Evolutionary conservation across 2,329 filamentous ascomycete species (phyloP).

Genomic region (Venturia nashicola): DNA sequence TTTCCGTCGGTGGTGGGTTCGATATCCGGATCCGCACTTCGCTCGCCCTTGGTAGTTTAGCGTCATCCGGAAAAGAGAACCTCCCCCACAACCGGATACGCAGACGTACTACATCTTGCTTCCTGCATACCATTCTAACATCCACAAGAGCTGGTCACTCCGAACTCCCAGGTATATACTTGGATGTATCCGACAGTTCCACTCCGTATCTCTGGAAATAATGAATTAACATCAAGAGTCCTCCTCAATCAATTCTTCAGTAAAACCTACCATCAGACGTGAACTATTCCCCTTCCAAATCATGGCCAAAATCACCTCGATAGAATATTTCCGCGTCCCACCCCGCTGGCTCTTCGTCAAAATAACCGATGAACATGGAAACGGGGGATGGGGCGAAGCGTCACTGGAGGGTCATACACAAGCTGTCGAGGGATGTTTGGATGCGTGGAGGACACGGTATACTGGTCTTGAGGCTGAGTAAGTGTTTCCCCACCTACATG

Average conservation of each 20-base stretch:
- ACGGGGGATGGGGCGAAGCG: constrained; percentile 62
- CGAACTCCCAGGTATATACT: neutral
- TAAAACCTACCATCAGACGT: too few species aligned
- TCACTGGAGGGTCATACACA: constrained; percentile 63
- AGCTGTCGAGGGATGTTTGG: constrained; percentile 61
- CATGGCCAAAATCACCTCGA: constrained; percentile 49
- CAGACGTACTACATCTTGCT: neutral
- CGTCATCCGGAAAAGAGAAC: neutral
- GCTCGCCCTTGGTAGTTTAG: neutral
- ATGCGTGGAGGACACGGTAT: constrained; percentile 51
- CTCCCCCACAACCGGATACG: neutral
- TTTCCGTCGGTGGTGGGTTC: neutral
- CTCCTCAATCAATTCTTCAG: too few species aligned
- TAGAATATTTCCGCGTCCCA: constrained; percentile 34
- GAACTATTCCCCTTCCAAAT: neutral
- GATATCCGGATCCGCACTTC: neutral
- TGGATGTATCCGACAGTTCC: too few species aligned
- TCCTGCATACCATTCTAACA: too few species aligned
- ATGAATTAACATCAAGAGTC: too few species aligned
- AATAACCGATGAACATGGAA: constrained; percentile 53
- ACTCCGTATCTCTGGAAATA: neutral
- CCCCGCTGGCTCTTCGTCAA: constrained; percentile 72
- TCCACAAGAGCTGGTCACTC: neutral
- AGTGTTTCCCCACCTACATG: too few species aligned
- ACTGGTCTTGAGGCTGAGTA: constrained; percentile 60